These are phyloP conservation scores for Gossypium schwendimanii DNA, from an alignment of 441 rosid genomes.

Conservation along the genomic window DNA sequence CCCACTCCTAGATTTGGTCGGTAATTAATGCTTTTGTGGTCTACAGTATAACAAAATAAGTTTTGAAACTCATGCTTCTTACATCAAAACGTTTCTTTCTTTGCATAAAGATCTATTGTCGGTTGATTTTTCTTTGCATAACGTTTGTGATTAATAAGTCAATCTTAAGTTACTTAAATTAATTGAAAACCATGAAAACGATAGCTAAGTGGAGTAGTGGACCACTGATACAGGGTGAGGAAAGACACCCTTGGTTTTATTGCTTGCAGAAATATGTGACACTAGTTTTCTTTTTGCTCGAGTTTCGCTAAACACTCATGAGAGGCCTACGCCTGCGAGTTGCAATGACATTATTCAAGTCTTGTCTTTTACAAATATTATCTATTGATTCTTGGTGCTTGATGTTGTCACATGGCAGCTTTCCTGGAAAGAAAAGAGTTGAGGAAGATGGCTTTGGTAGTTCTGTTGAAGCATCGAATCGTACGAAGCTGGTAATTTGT, in stretches of 20 bases:
- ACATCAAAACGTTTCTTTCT: background rate
- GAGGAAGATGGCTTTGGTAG: constrained; percentile 35
- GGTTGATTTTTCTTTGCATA: background rate
- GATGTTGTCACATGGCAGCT: constrained; percentile 42
- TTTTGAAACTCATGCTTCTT: background rate
- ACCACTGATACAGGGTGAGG: constrained; percentile 22
- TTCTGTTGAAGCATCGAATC: constrained; percentile 41
- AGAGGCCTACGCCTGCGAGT: constrained; percentile 1
- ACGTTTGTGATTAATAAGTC: constrained; percentile 8
- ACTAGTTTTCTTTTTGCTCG: background rate
- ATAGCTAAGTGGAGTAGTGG: constrained; percentile 22
- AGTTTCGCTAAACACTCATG: background rate
- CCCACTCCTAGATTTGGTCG: background rate
- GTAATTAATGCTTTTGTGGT: constrained; percentile 17
- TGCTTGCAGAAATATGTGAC: background rate
- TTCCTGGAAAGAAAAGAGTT: constrained; percentile 50
- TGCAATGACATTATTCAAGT: constrained; percentile 17
- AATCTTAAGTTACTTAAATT: constrained; percentile 2
- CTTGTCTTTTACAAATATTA: constrained; percentile 16
- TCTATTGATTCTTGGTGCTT: constrained; percentile 17
- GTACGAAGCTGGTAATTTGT: constrained; percentile 49
- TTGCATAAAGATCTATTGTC: background rate
- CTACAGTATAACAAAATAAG: constrained; percentile 13
- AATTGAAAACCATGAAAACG: constrained; percentile 13
- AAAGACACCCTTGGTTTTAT: background rate